Evolutionary conservation across 441 rosid genomes (phyloP).

Genomic region (Erodium trifolium): DNA sequence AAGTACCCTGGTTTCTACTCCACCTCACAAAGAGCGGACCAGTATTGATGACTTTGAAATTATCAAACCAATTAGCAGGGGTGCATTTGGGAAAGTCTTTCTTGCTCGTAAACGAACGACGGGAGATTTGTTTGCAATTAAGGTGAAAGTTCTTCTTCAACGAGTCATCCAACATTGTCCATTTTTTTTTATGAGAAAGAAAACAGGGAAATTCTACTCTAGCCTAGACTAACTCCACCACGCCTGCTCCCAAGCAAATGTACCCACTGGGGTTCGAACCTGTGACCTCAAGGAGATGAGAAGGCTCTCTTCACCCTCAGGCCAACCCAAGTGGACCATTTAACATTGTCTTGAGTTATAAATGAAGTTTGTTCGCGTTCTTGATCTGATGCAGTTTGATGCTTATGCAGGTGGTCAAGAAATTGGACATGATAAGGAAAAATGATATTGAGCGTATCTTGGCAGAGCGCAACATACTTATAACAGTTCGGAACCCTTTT

Average conservation of each 20-base stretch:
- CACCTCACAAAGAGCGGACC: constrained; percentile 56
- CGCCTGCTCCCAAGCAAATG: too few relatives aligned
- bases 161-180: neutral
- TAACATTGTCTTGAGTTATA: neutral
- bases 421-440: constrained; percentile 75
- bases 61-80: constrained; percentile 82
- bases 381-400: constrained; percentile 22
- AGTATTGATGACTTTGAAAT: constrained; percentile 85
- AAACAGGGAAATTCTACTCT: too few relatives aligned
- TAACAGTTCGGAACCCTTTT: constrained; percentile 81
- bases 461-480: constrained; percentile 75
- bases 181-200: too few relatives aligned
- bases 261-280: too few relatives aligned
- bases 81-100: constrained; percentile 81
- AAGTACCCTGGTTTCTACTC: constrained; percentile 37
- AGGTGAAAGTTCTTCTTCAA: constrained; percentile 34
- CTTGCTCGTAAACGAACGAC: constrained; percentile 83
- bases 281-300: too few relatives aligned
- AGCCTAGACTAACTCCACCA: too few relatives aligned
- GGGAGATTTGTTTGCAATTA: constrained; percentile 82
- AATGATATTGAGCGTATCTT: constrained; percentile 72
- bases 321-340: too few relatives aligned
- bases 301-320: too few relatives aligned
- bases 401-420: constrained; percentile 60
- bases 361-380: constrained; percentile 10